A percentile compares a stretch with the other conserved stretches of the same genome.
These are phyloP conservation scores for Fusarium sp. DNA, from an alignment of 2,329 filamentous ascomycete species.

Conservation along the genomic window DNA sequence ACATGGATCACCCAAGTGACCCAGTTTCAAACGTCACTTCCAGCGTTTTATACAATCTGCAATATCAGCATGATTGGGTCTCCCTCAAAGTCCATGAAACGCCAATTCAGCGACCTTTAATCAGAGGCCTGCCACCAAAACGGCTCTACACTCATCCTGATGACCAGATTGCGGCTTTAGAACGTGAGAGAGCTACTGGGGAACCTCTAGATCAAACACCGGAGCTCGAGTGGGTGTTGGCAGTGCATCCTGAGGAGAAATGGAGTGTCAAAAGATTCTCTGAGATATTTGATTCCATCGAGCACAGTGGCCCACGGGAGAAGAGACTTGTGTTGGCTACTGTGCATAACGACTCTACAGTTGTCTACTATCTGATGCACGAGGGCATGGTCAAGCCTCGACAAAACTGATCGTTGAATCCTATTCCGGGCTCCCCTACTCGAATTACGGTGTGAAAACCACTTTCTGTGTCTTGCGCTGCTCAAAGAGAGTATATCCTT, in stretches of 20 bases:
- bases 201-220: slow-evolving; percentile 61
- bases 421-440: background rate
- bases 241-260: slow-evolving; percentile 78
- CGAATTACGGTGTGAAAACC: slow-evolving; percentile 67
- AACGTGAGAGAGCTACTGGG: slow-evolving; percentile 65
- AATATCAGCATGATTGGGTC: slow-evolving; percentile 82
- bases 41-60: slow-evolving; percentile 76
- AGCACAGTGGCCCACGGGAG: slow-evolving; percentile 60
- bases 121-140: slow-evolving; percentile 79
- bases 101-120: slow-evolving; percentile 67
- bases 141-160: slow-evolving; percentile 84
- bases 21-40: slow-evolving; percentile 47
- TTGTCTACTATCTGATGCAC: slow-evolving; percentile 87
- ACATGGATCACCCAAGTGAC: slow-evolving; percentile 29
- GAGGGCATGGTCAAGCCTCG: slow-evolving; percentile 89
- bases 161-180: slow-evolving; percentile 80
- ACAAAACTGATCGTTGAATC: slow-evolving; percentile 71
- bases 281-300: slow-evolving; percentile 75
- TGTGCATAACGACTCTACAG: slow-evolving; percentile 82
- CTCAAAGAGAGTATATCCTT: slow-evolving; percentile 79
- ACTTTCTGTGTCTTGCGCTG: slow-evolving; percentile 81
- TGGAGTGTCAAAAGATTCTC: slow-evolving; percentile 77
- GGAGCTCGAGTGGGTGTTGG: slow-evolving; percentile 81
- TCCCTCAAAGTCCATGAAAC: slow-evolving; percentile 66
- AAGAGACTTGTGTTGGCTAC: slow-evolving; percentile 82